Evolutionary conservation across 192 early-diverging fungal genomes (phyloP).

Genomic region (Umbelopsis isabellina): DNA sequence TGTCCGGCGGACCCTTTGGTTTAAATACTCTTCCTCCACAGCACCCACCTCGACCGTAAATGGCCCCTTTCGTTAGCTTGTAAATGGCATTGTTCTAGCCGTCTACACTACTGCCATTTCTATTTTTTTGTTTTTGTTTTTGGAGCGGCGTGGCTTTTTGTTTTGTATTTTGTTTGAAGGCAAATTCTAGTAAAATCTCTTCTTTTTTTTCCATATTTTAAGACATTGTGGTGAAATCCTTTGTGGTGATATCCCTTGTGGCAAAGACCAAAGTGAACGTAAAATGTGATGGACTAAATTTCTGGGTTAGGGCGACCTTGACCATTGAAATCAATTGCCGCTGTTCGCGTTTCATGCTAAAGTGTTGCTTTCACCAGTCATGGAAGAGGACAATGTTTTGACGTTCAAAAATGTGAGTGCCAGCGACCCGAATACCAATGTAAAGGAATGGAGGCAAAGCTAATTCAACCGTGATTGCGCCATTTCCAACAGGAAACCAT

Average conservation of each 20-base stretch:
- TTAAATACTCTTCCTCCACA: conserved; percentile 14
- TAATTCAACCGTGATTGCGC: neutral
- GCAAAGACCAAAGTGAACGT: no score
- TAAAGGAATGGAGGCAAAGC: neutral
- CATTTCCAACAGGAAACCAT: conserved; percentile 39
- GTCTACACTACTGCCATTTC: no score
- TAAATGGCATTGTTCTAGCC: no score
- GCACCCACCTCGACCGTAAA: conserved; percentile 12
- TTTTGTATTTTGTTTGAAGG: neutral
- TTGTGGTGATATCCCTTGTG: no score
- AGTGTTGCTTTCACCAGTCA: neutral
- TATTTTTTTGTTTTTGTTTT: no score
- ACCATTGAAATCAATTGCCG: neutral
- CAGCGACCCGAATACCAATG: neutral
- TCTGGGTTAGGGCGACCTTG: neutral
- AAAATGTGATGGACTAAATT: neutral
- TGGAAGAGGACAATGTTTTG: conserved; percentile 19
- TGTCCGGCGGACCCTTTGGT: conserved; percentile 6
- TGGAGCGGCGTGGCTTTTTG: no score
- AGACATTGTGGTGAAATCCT: no score
- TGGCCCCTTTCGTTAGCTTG: no score
- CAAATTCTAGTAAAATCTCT: neutral
- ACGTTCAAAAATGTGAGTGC: neutral
- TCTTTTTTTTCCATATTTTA: no score
- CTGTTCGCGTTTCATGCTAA: neutral